Conservation (phyloP, 179 eudicot species). For the Nepenthes alata region DNA sequence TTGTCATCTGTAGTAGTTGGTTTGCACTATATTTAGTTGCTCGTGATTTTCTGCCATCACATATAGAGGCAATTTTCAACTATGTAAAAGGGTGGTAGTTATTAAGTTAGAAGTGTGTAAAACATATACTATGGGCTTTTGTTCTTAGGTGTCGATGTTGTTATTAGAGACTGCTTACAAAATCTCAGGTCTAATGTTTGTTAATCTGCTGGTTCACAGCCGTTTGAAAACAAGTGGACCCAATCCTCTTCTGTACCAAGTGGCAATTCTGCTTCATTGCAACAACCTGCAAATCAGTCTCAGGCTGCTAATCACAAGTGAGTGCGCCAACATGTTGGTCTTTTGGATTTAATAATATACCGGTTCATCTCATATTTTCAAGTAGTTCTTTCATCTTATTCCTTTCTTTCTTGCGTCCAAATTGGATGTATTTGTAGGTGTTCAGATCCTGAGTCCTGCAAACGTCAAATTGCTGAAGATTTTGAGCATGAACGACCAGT, state of each 20-base stretch:
- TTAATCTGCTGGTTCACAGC: slow-evolving; percentile 32
- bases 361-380: slow-evolving; percentile 1
- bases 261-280: slow-evolving; percentile 24
- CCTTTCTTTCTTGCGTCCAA: background rate
- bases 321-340: slow-evolving; percentile 14
- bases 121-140: background rate
- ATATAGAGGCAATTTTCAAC: background rate
- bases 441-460: slow-evolving; percentile 70
- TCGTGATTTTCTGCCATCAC: background rate
- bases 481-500: slow-evolving; percentile 71
- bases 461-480: slow-evolving; percentile 53
- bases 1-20: background rate
- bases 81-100: background rate
- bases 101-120: too few relatives aligned
- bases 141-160: background rate
- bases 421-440: slow-evolving; percentile 46
- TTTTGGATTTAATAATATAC: background rate
- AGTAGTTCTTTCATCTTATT: slow-evolving; percentile 1
- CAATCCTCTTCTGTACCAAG: slow-evolving; percentile 35
- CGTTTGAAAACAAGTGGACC: slow-evolving; percentile 90
- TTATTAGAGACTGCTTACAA: background rate
- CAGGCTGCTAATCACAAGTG: slow-evolving; percentile 53
- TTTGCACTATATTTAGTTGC: background rate
- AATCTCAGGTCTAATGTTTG: background rate
- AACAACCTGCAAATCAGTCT: slow-evolving; percentile 49